Evolutionary conservation across 83 land plant species (phyloP).

Genomic region (Larix sibirica): DNA sequence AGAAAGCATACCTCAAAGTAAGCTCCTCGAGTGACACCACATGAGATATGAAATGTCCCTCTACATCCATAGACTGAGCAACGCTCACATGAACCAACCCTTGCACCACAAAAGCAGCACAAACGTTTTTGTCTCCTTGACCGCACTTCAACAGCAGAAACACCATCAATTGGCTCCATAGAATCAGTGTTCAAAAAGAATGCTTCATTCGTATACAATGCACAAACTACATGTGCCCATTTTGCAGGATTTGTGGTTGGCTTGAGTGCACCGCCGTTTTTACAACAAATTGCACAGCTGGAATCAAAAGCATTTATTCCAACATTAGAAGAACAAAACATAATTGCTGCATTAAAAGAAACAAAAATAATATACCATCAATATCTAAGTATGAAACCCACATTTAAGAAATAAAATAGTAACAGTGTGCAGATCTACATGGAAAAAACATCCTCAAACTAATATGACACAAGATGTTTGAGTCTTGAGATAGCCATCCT

Average conservation of each 20-base stretch:
- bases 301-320: not conserved
- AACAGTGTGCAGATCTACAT: not conserved
- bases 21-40: conserved; percentile 41
- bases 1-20: conserved; percentile 30
- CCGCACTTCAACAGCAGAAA: conserved; percentile 30
- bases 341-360: not conserved
- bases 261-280: conserved; percentile 40
- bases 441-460: not conserved
- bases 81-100: conserved; percentile 27
- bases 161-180: conserved; percentile 48
- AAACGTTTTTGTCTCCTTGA: conserved; percentile 26
- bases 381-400: no score
- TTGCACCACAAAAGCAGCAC: conserved; percentile 35
- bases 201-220: conserved; percentile 42
- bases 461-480: not conserved
- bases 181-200: conserved; percentile 38
- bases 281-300: conserved; percentile 43
- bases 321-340: not conserved
- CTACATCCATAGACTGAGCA: conserved; percentile 31
- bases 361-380: not conserved
- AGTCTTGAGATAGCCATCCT: not conserved
- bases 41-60: conserved; percentile 35
- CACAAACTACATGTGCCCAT: conserved; percentile 46
- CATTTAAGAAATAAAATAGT: not conserved
- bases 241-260: conserved; percentile 30